Evolutionary conservation across 1,284 basidiomycete species (phyloP).

Genomic region (Pisolithus thermaeus): DNA sequence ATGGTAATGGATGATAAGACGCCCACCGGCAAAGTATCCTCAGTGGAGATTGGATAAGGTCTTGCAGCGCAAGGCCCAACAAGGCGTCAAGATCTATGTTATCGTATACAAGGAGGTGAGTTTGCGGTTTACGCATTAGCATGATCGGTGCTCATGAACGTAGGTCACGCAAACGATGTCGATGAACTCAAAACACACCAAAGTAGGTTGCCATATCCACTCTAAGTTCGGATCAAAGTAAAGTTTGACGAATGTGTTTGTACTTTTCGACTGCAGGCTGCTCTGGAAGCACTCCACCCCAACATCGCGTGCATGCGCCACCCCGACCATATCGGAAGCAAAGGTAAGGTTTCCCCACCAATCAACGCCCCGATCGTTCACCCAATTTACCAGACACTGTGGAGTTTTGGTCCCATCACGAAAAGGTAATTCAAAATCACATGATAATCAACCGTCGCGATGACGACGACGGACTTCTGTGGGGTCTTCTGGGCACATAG

Average conservation of each 20-base stretch:
- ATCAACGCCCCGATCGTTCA: background rate
- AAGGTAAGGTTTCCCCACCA: conserved; percentile 37
- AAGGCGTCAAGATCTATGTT: conserved; percentile 87
- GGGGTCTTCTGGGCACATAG: conserved; percentile 21
- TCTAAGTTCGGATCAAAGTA: background rate
- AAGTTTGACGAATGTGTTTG: background rate
- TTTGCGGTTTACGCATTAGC: background rate
- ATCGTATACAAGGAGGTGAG: conserved; percentile 83
- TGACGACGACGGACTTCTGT: too few relatives aligned
- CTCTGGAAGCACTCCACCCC: conserved; percentile 75
- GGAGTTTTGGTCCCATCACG: conserved; percentile 82
- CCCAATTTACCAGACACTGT: conserved; percentile 50
- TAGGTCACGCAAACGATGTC: conserved; percentile 86
- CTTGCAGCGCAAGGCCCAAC: conserved; percentile 79
- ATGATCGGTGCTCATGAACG: background rate
- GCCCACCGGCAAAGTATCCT: conserved; percentile 76
- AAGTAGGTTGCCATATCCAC: conserved; percentile 37
- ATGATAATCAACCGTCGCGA: too few relatives aligned
- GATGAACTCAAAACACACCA: conserved; percentile 82
- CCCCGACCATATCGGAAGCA: conserved; percentile 83
- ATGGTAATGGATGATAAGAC: conserved; percentile 32
- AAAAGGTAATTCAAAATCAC: conserved; percentile 39
- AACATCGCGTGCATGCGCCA: conserved; percentile 87
- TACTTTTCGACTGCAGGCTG: conserved; percentile 40
- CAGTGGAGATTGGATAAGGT: conserved; percentile 86